phyloP scores from a whole-genome alignment of 148 eudicot species.

The Camellia sinensis region DNA sequence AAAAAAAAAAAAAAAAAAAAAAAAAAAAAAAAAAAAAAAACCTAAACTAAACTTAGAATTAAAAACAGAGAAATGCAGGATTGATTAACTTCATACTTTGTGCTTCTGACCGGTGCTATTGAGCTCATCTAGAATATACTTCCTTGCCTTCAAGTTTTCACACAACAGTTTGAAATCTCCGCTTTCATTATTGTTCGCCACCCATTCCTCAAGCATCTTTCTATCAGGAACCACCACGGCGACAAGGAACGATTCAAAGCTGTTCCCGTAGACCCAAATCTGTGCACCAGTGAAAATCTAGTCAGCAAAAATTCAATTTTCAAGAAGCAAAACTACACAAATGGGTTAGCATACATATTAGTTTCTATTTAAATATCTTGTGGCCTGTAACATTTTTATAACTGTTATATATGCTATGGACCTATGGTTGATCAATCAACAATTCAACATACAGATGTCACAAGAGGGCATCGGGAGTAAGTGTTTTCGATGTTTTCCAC shows the following conservation, averaged over 20 bases:
- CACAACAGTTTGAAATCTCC: slow-evolving; percentile 66
- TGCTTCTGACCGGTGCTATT: slow-evolving; percentile 63
- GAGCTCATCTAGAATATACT: slow-evolving; percentile 68
- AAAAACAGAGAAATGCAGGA: neutral
- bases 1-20: neutral
- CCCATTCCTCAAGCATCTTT: slow-evolving; percentile 85
- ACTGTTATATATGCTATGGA: neutral
- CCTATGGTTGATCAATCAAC: no score
- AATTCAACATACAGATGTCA: slow-evolving; percentile 58
- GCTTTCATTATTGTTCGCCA: slow-evolving; percentile 37
- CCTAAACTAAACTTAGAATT: neutral
- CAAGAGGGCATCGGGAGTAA: slow-evolving; percentile 72
- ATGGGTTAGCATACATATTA: neutral
- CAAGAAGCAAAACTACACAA: neutral
- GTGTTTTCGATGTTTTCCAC: slow-evolving; percentile 81
- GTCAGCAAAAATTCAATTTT: neutral
- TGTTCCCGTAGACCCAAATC: slow-evolving; percentile 97
- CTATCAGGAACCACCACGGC: slow-evolving; percentile 89
- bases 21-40: neutral
- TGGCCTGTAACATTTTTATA: neutral
- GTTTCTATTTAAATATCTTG: neutral
- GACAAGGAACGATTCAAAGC: slow-evolving; percentile 91
- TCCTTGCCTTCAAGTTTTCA: slow-evolving; percentile 58
- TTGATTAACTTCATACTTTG: slow-evolving; percentile 39
- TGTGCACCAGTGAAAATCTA: slow-evolving; percentile 22